A percentile compares a stretch with the other conserved stretches of the same genome.
Conservation (phyloP, 208 protist species). For the Angomonas desouzai region DNA sequence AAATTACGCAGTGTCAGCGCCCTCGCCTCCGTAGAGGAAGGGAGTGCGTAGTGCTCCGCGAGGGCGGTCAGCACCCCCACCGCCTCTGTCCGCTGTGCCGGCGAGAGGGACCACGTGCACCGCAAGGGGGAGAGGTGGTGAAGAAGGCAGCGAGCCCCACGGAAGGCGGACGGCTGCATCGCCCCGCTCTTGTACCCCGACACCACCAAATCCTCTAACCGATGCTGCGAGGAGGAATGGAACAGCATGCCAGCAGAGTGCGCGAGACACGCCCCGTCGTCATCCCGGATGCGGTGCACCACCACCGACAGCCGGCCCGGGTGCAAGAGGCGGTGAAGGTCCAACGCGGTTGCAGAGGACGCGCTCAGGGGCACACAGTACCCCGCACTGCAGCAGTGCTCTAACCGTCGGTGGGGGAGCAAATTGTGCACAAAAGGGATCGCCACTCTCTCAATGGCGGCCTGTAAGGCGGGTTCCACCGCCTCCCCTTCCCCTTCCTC, state of each 20-base stretch:
- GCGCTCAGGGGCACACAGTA: not conserved
- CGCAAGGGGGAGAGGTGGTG: conserved; percentile 32
- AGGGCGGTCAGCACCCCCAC: conserved; percentile 43
- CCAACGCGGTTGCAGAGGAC: not conserved
- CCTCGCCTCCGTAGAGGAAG: conserved; percentile 11
- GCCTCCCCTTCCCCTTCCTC: not conserved
- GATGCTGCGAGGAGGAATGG: conserved; percentile 17
- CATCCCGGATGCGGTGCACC: conserved; percentile 36
- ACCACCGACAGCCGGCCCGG: conserved; percentile 26
- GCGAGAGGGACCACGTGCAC: conserved; percentile 30
- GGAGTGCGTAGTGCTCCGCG: conserved; percentile 13
- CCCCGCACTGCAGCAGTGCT: conserved; percentile 19
- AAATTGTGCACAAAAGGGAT: conserved; percentile 19
- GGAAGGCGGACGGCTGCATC: conserved; percentile 28
- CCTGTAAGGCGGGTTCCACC: conserved; percentile 51
- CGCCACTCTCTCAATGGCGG: conserved; percentile 30
- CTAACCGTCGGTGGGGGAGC: conserved; percentile 21
- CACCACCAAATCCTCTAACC: conserved; percentile 31
- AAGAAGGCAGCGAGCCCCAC: conserved; percentile 57
- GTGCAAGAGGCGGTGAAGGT: conserved; percentile 28
- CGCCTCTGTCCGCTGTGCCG: conserved; percentile 33
- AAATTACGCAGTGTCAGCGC: conserved; percentile 21
- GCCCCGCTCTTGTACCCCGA: conserved; percentile 42
- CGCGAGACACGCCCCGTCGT: conserved; percentile 55
- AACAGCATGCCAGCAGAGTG: conserved; percentile 33